A percentile compares a stretch with the other conserved stretches of the same genome.
These are phyloP conservation scores for Diaporthe australafricana DNA, from an alignment of 2,329 filamentous ascomycete genomes.

Conservation along the genomic window DNA sequence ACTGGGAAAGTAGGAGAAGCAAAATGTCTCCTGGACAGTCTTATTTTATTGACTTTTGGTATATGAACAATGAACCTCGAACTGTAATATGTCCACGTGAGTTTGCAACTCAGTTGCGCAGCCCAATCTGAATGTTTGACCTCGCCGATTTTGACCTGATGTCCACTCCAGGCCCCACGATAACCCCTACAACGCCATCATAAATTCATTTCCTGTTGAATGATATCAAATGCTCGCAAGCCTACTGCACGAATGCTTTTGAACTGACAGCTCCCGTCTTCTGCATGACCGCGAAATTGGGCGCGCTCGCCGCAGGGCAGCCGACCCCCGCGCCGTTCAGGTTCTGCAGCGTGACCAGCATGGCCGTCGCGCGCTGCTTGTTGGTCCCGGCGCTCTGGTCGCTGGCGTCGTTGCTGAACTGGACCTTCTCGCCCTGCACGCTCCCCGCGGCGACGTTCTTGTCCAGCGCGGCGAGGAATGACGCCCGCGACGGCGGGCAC, in stretches of 20 bases:
- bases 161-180: not conserved
- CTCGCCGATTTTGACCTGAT: not conserved
- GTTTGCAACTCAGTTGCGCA: not conserved
- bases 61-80: not conserved
- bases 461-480: constrained; percentile 34
- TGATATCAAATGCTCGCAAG: not conserved
- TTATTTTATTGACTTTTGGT: not conserved
- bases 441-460: constrained; percentile 34
- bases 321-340: constrained; percentile 37
- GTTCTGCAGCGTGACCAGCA: constrained; percentile 38
- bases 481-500: constrained; percentile 37
- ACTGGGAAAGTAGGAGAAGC: not conserved
- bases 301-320: constrained; percentile 38
- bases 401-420: constrained; percentile 36
- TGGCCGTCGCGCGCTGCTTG: constrained; percentile 35
- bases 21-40: not conserved
- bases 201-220: not conserved
- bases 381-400: constrained; percentile 36
- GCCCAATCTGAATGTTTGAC: too few species aligned
- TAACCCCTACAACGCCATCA: not conserved
- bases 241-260: constrained; percentile 19
- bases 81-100: not conserved
- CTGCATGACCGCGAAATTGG: constrained; percentile 38
- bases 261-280: constrained; percentile 28
- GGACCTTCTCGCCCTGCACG: constrained; percentile 32